A percentile compares a stretch with the other conserved stretches of the same genome.
Evolutionary conservation across 2,329 filamentous ascomycete genomes (phyloP).

Genomic region (Phaeosphaeria sp.): DNA sequence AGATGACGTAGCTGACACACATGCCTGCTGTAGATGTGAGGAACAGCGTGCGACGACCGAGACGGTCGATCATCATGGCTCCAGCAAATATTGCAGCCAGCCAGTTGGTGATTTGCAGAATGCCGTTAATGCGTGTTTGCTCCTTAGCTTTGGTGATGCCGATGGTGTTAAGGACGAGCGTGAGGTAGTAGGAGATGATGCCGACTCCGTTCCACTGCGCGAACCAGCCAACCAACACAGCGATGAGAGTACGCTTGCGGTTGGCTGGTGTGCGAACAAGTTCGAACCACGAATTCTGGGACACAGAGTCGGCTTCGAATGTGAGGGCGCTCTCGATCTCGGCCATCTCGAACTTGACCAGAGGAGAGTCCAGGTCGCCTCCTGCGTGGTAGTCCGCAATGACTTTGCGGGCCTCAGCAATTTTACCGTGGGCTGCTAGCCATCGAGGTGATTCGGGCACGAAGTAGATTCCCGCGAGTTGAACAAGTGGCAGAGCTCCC

Average conservation of each 20-base stretch:
- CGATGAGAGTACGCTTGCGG: constrained; percentile 48
- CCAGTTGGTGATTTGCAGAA: constrained; percentile 51
- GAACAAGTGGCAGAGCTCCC: constrained; percentile 14
- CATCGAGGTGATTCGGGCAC: constrained; percentile 51
- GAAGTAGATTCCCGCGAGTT: constrained; percentile 50
- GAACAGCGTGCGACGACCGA: constrained; percentile 53
- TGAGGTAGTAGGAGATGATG: constrained; percentile 45
- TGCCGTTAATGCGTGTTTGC: constrained; percentile 47
- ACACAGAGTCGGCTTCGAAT: constrained; percentile 15
- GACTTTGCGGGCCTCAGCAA: constrained; percentile 42
- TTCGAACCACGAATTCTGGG: constrained; percentile 7
- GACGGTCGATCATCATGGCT: constrained; percentile 50
- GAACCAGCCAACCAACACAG: constrained; percentile 5
- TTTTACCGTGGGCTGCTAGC: constrained; percentile 54
- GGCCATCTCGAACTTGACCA: constrained; percentile 16
- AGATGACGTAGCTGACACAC: constrained; percentile 50
- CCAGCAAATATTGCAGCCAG: constrained; percentile 31
- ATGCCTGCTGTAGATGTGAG: constrained; percentile 51
- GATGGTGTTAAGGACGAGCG: constrained; percentile 45
- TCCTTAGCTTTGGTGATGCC: constrained; percentile 42
- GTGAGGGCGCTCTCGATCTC: constrained; percentile 14
- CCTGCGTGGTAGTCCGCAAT: constrained; percentile 13
- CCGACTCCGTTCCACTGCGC: background rate
- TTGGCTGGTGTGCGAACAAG: constrained; percentile 40
- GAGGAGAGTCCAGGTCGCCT: constrained; percentile 23